phyloP scores from a whole-genome alignment of 768 basidiomycete genomes.

The Auricularia heimuer region DNA sequence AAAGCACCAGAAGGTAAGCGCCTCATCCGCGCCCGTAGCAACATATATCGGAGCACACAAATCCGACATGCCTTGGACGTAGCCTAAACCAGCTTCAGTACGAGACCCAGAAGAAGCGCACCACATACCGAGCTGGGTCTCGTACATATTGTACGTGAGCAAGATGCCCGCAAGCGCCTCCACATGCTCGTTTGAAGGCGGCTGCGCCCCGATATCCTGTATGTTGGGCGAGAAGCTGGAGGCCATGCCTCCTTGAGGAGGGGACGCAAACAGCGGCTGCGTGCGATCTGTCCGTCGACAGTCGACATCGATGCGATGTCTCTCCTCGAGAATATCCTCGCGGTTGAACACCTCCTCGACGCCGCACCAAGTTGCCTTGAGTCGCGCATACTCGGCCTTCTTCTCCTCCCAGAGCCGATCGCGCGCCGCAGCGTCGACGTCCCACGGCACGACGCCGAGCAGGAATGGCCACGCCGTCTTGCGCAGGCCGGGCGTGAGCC shows the following conservation, averaged over 20 bases:
- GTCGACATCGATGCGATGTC: slow-evolving; percentile 94
- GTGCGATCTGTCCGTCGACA: slow-evolving; percentile 91
- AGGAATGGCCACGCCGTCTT: slow-evolving; percentile 86
- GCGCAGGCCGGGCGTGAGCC: slow-evolving; percentile 48
- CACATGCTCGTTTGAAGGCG: slow-evolving; percentile 85
- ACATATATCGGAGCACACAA: slow-evolving; percentile 90
- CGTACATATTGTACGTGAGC: slow-evolving; percentile 84
- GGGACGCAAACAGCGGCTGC: slow-evolving; percentile 72
- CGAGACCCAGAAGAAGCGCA: not conserved
- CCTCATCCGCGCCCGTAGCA: slow-evolving; percentile 81
- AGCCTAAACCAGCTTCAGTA: slow-evolving; percentile 42
- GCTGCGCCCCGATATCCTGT: slow-evolving; percentile 73
- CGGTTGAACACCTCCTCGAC: slow-evolving; percentile 74
- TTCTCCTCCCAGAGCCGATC: slow-evolving; percentile 51
- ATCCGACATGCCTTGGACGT: slow-evolving; percentile 99
- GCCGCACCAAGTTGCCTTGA: slow-evolving; percentile 78
- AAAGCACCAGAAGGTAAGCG: slow-evolving; percentile 93
- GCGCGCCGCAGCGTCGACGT: slow-evolving; percentile 52
- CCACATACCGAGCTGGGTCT: slow-evolving; percentile 72
- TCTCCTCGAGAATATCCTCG: slow-evolving; percentile 77
- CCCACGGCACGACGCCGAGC: slow-evolving; percentile 78
- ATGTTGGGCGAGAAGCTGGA: slow-evolving; percentile 69
- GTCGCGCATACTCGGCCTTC: slow-evolving; percentile 56
- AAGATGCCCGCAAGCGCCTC: slow-evolving; percentile 79
- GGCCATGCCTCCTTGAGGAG: slow-evolving; percentile 43